Percentiles rank a stretch among this genome's conserved stretches.
phyloP scores from a whole-genome alignment of 805 yeast species.

The Zygotorulaspora danielsina region DNA sequence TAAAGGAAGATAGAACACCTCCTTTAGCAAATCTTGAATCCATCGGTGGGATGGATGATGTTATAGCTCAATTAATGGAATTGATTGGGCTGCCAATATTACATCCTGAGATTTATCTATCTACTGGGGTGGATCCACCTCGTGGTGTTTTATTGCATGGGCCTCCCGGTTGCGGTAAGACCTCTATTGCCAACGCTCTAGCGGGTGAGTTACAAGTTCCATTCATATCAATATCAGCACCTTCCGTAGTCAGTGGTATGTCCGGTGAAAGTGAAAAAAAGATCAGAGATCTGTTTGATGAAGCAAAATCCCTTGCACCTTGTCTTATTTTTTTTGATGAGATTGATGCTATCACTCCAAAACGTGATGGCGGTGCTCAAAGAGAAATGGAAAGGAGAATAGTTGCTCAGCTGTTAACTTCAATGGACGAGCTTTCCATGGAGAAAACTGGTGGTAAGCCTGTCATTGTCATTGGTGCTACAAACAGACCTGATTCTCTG shows the following conservation, averaged over 20 bases:
- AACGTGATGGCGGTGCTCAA: slow-evolving; percentile 90
- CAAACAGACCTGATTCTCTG: slow-evolving; percentile 91
- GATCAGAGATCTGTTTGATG: slow-evolving; percentile 86
- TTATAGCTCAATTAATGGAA: slow-evolving; percentile 84
- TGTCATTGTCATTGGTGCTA: slow-evolving; percentile 91
- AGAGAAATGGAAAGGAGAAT: slow-evolving; percentile 97
- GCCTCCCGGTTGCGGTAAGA: slow-evolving; percentile 99
- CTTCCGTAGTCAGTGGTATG: slow-evolving; percentile 96
- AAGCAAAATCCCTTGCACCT: slow-evolving; percentile 86
- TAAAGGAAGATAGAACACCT: slow-evolving; percentile 56
- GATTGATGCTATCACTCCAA: slow-evolving; percentile 97
- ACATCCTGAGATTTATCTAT: slow-evolving; percentile 84
- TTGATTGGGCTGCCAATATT: slow-evolving; percentile 85
- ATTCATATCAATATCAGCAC: slow-evolving; percentile 86
- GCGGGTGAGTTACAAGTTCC: slow-evolving; percentile 96
- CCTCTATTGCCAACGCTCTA: slow-evolving; percentile 90
- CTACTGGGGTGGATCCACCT: slow-evolving; percentile 94
- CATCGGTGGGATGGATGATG: slow-evolving; percentile 84
- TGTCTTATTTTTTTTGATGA: slow-evolving; percentile 92
- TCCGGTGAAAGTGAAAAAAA: slow-evolving; percentile 98
- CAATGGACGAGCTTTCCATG: slow-evolving; percentile 87
- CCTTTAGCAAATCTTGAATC: slow-evolving; percentile 66
- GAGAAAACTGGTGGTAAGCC: slow-evolving; percentile 91
- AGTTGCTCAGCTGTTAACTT: slow-evolving; percentile 90
- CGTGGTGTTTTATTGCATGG: slow-evolving; percentile 93